These are phyloP conservation scores for Polygonum aviculare DNA, from an alignment of 148 eudicot species.

Conservation along the genomic window DNA sequence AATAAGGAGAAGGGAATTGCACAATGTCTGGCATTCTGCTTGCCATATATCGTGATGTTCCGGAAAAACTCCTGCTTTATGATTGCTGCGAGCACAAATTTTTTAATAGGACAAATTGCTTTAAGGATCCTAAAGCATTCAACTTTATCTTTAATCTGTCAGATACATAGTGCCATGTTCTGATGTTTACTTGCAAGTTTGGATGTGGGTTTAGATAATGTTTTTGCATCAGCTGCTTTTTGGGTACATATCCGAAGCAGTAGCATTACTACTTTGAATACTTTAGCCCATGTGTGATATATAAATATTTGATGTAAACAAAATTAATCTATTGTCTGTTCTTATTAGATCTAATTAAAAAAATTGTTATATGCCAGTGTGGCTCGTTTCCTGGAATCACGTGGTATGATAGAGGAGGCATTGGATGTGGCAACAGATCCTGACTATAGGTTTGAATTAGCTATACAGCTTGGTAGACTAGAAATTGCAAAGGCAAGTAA, in stretches of 20 bases:
- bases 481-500: slow-evolving; percentile 70
- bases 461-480: slow-evolving; percentile 88
- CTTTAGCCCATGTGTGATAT: neutral
- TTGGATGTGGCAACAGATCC: slow-evolving; percentile 97
- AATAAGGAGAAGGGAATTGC: neutral
- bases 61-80: neutral
- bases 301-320: neutral
- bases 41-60: neutral
- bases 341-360: neutral
- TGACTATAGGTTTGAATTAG: slow-evolving; percentile 96
- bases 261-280: neutral
- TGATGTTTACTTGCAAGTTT: neutral
- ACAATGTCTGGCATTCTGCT: neutral
- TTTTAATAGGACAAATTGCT: neutral
- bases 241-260: neutral
- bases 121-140: neutral
- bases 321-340: neutral
- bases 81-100: neutral
- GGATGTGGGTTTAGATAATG: neutral
- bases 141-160: neutral
- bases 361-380: slow-evolving; percentile 34
- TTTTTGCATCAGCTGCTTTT: neutral
- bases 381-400: slow-evolving; percentile 93
- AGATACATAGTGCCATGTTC: neutral
- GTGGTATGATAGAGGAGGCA: slow-evolving; percentile 90